phyloP scores from a whole-genome alignment of 23 red algal genomes.

The Gracilaria caudata region DNA sequence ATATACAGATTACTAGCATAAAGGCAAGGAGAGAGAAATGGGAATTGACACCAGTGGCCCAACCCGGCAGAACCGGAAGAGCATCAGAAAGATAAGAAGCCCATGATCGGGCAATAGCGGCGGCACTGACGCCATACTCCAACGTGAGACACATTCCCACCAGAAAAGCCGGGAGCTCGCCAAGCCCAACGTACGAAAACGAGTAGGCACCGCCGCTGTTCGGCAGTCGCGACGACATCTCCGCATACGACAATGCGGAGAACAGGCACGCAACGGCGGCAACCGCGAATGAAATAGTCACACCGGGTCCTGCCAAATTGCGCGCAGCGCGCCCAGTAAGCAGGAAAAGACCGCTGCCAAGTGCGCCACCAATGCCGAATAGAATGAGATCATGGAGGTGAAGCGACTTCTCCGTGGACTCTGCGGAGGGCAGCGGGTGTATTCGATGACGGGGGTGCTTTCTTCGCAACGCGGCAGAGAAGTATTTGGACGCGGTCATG shows the following conservation, averaged over 20 bases:
- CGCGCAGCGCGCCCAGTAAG: slow-evolving; percentile 81
- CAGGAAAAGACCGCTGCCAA: slow-evolving; percentile 90
- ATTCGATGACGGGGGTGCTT: neutral
- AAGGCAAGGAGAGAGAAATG: slow-evolving; percentile 58
- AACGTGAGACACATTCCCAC: slow-evolving; percentile 90
- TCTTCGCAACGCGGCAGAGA: slow-evolving; percentile 9
- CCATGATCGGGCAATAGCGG: slow-evolving; percentile 88
- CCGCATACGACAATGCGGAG: slow-evolving; percentile 86
- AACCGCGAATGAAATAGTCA: slow-evolving; percentile 77
- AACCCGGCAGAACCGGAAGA: slow-evolving; percentile 26
- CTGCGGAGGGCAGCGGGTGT: neutral
- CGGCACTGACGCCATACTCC: slow-evolving; percentile 90
- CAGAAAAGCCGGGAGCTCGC: slow-evolving; percentile 82
- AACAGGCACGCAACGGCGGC: slow-evolving; percentile 78
- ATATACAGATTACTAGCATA: slow-evolving; percentile 57
- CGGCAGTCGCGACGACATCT: slow-evolving; percentile 83
- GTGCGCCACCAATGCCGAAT: slow-evolving; percentile 81
- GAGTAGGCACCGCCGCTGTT: slow-evolving; percentile 85
- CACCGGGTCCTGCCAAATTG: slow-evolving; percentile 73
- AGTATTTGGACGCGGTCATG: slow-evolving; percentile 28
- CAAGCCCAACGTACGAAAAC: slow-evolving; percentile 88
- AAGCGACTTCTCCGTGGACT: slow-evolving; percentile 24
- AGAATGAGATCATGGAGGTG: slow-evolving; percentile 75
- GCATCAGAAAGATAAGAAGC: slow-evolving; percentile 77
- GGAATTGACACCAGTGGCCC: slow-evolving; percentile 32